These are phyloP conservation scores for Beauveria sp. DNA, from an alignment of 2,329 filamentous ascomycete genomes.

Conservation along the genomic window DNA sequence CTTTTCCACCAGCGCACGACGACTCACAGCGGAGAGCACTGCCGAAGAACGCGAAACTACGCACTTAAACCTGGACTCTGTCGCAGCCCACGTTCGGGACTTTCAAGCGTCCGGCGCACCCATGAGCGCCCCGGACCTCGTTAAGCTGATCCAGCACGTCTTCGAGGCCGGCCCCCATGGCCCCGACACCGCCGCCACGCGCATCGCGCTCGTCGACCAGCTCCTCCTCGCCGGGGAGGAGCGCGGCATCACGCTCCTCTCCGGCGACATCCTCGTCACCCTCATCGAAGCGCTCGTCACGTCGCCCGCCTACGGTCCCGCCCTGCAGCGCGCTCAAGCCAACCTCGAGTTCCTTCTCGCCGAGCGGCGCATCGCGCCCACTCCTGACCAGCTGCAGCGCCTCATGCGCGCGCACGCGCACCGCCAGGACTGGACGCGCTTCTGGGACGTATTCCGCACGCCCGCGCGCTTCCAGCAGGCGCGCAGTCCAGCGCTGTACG, in stretches of 20 bases:
- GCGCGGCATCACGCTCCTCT: constrained; percentile 34
- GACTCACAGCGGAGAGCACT: constrained; percentile 11
- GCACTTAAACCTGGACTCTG: constrained; percentile 14
- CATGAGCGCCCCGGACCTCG: constrained; percentile 26
- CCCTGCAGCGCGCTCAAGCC: constrained; percentile 31
- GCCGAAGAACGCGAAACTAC: not conserved
- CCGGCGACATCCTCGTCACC: constrained; percentile 40
- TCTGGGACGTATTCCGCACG: constrained; percentile 55
- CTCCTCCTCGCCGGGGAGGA: constrained; percentile 38
- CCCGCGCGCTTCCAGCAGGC: constrained; percentile 40
- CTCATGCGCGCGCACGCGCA: constrained; percentile 40
- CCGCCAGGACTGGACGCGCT: constrained; percentile 42
- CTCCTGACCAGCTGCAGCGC: constrained; percentile 29
- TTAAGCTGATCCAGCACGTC: constrained; percentile 31
- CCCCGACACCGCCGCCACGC: constrained; percentile 19
- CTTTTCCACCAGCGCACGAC: constrained; percentile 26
- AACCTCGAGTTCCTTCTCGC: constrained; percentile 39
- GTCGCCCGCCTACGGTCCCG: constrained; percentile 22
- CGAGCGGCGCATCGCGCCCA: constrained; percentile 29
- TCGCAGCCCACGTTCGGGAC: constrained; percentile 27
- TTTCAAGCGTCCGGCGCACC: constrained; percentile 30
- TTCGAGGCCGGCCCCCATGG: constrained; percentile 21
- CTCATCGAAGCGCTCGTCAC: constrained; percentile 34
- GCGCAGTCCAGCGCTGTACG: constrained; percentile 48
- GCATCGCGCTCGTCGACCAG: constrained; percentile 33